These are phyloP conservation scores for Penicillium nordicum DNA, from an alignment of 2,329 filamentous ascomycete genomes.

Conservation along the genomic window DNA sequence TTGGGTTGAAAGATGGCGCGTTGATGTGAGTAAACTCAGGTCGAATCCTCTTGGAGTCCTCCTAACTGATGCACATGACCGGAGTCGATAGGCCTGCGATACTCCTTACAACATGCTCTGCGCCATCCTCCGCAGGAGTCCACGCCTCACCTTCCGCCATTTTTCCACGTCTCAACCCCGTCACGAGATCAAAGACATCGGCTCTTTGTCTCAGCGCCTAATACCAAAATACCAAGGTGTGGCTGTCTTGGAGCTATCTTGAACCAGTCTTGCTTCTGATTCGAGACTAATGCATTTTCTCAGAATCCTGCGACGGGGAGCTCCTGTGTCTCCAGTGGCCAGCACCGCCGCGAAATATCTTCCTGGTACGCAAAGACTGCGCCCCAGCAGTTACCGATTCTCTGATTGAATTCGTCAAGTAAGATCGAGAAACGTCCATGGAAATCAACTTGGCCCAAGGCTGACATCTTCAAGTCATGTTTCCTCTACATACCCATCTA, in stretches of 20 bases:
- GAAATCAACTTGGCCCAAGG: not conserved
- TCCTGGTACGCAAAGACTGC: constrained; percentile 65
- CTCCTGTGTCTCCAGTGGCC: constrained; percentile 66
- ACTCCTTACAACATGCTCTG: constrained; percentile 19
- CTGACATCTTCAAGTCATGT: constrained; percentile 63
- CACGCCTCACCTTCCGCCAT: constrained; percentile 23
- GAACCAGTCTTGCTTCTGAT: not conserved
- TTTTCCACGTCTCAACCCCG: constrained; percentile 43
- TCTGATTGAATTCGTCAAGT: constrained; percentile 56
- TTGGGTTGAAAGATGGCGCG: constrained; percentile 1
- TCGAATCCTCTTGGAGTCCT: not conserved
- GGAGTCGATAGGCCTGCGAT: not conserved
- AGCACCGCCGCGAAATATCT: constrained; percentile 63
- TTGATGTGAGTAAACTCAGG: constrained; percentile 5
- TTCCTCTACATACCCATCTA: constrained; percentile 70
- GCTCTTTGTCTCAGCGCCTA: constrained; percentile 49
- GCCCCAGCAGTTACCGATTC: constrained; percentile 54
- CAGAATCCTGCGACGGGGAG: constrained; percentile 57
- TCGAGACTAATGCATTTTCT: not conserved
- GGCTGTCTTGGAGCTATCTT: constrained; percentile 14
- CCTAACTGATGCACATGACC: constrained; percentile 2
- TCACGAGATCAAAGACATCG: constrained; percentile 45
- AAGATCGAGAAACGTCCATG: constrained; percentile 7
- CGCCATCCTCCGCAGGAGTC: constrained; percentile 13
- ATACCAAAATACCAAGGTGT: constrained; percentile 64